Evolutionary conservation across 441 rosid genomes (phyloP), one percentile per base, ranked within the genome.

Genomic region (Cnidoscolus chayamansa): DNA sequence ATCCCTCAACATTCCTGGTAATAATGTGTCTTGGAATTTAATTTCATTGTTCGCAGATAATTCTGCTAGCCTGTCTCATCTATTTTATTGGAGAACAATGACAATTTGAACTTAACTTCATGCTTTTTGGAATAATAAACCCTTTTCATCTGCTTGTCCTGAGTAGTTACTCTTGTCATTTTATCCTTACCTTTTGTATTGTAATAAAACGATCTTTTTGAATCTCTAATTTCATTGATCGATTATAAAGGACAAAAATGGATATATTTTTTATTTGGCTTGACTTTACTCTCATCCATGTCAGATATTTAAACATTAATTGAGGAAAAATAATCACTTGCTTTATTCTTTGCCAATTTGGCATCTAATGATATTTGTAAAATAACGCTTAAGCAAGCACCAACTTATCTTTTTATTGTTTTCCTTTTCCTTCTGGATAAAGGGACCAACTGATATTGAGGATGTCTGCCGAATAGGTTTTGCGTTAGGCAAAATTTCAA

Each of bases 21-120:
- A 83, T 84, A 85, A 85, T 59, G 64, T 70, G 57, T 35, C 63
- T 67, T 65, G 58, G 60, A 72, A 68, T 71, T 63, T 60, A 40
- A 11, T 60, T 72, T 70, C 49, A n/a, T 74, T 49, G 40, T 79
- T 56, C 47, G 75, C 78, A 63, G 80, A 71, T 40, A 20, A 47
- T 51, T 68, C 79, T 77, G 77, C 74, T 67, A 56, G 59, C 65
- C 54, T 50, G 48, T 69, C 60, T 58, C 48, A 62, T 76, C 68
- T 70, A 17, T 54, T 65, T 50, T 67, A 37, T 19, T 51, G 62
- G 78, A 63, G 71, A 55, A 68, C 48, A 37, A 65, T 76, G 73
- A 62, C 17, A 49, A 63, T 53, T 58, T 72, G 32, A 55, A 69
- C 55, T 25, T 73, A 50, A 74, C 63, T 71, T 8, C 37, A 58